Evolutionary conservation across 768 basidiomycete species (phyloP).

Genomic region (Udeniomyces megalosporus): DNA sequence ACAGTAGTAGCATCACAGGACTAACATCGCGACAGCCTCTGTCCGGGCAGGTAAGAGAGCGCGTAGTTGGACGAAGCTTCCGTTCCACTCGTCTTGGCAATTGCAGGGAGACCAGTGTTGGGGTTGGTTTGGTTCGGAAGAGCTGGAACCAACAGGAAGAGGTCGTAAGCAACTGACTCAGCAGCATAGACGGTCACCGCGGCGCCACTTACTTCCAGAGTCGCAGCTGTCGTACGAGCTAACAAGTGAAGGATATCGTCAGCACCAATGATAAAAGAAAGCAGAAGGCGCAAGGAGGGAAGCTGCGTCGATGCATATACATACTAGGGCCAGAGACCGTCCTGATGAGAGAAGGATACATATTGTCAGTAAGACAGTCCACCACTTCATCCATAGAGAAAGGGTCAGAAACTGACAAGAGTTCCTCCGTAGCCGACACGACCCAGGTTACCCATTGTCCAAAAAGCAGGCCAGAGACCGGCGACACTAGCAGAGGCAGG

Average conservation of each 20-base stretch:
- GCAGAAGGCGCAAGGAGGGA: too few relatives aligned
- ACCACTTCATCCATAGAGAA: too few relatives aligned
- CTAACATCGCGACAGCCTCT: slow-evolving; percentile 51
- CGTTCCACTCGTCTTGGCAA: not conserved
- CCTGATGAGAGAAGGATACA: too few relatives aligned
- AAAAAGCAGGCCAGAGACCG: slow-evolving; percentile 13
- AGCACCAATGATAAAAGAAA: not conserved
- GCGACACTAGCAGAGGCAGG: not conserved
- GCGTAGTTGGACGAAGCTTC: not conserved
- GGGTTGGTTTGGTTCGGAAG: slow-evolving; percentile 1
- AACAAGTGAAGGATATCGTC: not conserved
- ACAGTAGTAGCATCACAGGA: slow-evolving; percentile 39
- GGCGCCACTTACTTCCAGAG: not conserved
- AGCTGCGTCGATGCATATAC: too few relatives aligned
- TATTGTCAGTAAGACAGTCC: too few relatives aligned
- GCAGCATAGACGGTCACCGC: not conserved
- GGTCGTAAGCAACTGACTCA: not conserved
- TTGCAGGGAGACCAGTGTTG: not conserved
- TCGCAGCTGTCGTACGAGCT: slow-evolving; percentile 15
- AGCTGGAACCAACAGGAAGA: not conserved
- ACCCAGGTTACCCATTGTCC: slow-evolving; percentile 17
- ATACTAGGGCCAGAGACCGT: slow-evolving; percentile 1
- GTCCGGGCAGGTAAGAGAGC: slow-evolving; percentile 23
- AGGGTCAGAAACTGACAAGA: too few relatives aligned
- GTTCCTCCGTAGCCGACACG: slow-evolving; percentile 7